These are phyloP conservation scores for Naegleria lovaniensis DNA, from an alignment of 208 protist genomes.

Conservation along the genomic window DNA sequence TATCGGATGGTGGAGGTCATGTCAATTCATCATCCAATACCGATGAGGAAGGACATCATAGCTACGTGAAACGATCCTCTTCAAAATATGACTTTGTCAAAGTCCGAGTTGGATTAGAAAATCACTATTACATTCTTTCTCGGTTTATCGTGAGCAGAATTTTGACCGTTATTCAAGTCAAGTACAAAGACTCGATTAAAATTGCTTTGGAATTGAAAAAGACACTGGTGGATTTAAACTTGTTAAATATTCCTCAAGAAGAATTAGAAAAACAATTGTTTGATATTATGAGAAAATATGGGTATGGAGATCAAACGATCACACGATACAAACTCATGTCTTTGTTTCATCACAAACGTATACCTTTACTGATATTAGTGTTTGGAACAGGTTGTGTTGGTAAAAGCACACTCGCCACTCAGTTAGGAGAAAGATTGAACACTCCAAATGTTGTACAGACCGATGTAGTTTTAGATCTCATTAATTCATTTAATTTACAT, in stretches of 20 bases:
- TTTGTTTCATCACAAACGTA: slow-evolving; percentile 11
- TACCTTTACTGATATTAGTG: slow-evolving; percentile 24
- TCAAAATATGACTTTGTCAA: slow-evolving; percentile 33
- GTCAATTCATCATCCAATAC: neutral
- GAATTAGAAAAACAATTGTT: slow-evolving; percentile 28
- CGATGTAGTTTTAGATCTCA: slow-evolving; percentile 20
- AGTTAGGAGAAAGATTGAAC: slow-evolving; percentile 24
- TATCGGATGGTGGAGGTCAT: neutral
- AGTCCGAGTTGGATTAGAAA: slow-evolving; percentile 12
- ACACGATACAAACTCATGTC: slow-evolving; percentile 4
- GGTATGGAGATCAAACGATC: slow-evolving; percentile 2
- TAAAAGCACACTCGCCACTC: slow-evolving; percentile 19
- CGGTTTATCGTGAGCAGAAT: slow-evolving; percentile 25
- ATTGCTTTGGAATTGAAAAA: slow-evolving; percentile 26
- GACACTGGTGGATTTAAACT: slow-evolving; percentile 11
- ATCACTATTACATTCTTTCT: slow-evolving; percentile 28
- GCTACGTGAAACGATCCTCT: neutral
- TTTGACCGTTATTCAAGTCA: neutral
- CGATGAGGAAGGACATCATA: neutral
- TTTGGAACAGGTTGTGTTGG: slow-evolving; percentile 27
- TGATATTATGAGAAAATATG: slow-evolving; percentile 11
- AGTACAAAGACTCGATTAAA: neutral
- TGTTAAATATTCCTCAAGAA: slow-evolving; percentile 9
- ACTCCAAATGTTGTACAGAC: slow-evolving; percentile 29
- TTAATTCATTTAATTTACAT: neutral